These are phyloP conservation scores for Aspergillus transmontanensis DNA, from an alignment of 2,329 filamentous ascomycete species.

Conservation along the genomic window DNA sequence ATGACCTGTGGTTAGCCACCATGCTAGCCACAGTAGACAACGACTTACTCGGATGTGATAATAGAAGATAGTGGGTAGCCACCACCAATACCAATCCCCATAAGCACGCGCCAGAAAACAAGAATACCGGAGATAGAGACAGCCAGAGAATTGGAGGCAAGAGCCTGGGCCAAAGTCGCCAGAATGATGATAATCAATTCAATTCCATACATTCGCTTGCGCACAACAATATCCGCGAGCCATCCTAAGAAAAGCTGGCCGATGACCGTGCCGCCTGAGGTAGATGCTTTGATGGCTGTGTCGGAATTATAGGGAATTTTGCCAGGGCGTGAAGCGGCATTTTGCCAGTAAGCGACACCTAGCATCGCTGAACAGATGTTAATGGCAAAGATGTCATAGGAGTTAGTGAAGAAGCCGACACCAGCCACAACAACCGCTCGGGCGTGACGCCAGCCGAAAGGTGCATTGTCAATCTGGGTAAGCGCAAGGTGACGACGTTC, in stretches of 20 bases:
- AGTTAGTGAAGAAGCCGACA: conserved; percentile 87
- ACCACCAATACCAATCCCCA: conserved; percentile 78
- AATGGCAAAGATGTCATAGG: conserved; percentile 80
- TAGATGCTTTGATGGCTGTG: conserved; percentile 83
- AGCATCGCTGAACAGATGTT: conserved; percentile 74
- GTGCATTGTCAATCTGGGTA: conserved; percentile 77
- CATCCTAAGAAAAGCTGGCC: conserved; percentile 80
- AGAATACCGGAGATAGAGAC: conserved; percentile 59
- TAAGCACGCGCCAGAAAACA: conserved; percentile 80
- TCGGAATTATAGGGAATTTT: conserved; percentile 69
- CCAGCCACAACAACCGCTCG: conserved; percentile 76
- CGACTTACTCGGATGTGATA: conserved; percentile 72
- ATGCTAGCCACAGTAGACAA: neutral
- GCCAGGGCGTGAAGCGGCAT: conserved; percentile 46
- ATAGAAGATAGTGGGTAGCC: conserved; percentile 82
- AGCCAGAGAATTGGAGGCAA: conserved; percentile 64
- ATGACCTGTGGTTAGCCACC: conserved; percentile 8
- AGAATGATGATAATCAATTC: conserved; percentile 81
- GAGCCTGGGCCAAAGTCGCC: conserved; percentile 71
- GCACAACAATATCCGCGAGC: conserved; percentile 75
- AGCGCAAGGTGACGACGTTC: conserved; percentile 78
- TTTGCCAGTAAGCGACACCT: conserved; percentile 75
- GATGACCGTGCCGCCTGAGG: conserved; percentile 79
- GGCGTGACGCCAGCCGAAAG: conserved; percentile 83
- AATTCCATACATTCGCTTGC: conserved; percentile 82